phyloP scores from a whole-genome alignment of 257 asterid genomes.

The Nicotiana tomentosiformis region DNA sequence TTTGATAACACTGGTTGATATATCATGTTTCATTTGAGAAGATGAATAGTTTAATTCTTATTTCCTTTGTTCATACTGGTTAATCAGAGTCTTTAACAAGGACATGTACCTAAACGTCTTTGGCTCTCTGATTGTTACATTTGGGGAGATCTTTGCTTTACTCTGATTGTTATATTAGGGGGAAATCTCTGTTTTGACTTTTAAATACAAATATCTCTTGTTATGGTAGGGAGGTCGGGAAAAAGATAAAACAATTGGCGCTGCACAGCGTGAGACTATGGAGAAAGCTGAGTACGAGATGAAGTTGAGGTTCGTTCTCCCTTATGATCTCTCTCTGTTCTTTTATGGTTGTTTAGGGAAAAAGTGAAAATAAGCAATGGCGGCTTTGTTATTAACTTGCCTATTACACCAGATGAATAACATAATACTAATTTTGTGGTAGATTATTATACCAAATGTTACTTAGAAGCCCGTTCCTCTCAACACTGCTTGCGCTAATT shows the following conservation, averaged over 20 bases:
- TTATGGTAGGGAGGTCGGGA: constrained; percentile 74
- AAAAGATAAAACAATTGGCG: constrained; percentile 56
- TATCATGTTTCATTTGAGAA: neutral
- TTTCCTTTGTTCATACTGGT: neutral
- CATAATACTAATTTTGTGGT: no score
- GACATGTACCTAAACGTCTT: neutral
- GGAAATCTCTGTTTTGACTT: neutral
- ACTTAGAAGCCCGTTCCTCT: no score
- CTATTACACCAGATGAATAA: no score
- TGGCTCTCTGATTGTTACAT: no score
- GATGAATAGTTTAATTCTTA: neutral
- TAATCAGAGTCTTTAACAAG: neutral
- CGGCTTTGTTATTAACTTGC: no score
- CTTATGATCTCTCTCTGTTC: neutral
- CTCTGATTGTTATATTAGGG: neutral
- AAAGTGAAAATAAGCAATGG: no score
- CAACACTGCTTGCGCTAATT: no score
- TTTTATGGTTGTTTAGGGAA: no score
- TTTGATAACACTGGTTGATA: no score
- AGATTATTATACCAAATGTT: no score
- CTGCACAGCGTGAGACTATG: constrained; percentile 53
- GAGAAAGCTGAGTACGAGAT: constrained; percentile 85
- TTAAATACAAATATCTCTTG: constrained; percentile 1
- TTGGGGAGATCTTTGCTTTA: no score
- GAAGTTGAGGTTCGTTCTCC: constrained; percentile 54